Conservation (phyloP, 75 land plant species). For the Sequoia sempervirens region DNA sequence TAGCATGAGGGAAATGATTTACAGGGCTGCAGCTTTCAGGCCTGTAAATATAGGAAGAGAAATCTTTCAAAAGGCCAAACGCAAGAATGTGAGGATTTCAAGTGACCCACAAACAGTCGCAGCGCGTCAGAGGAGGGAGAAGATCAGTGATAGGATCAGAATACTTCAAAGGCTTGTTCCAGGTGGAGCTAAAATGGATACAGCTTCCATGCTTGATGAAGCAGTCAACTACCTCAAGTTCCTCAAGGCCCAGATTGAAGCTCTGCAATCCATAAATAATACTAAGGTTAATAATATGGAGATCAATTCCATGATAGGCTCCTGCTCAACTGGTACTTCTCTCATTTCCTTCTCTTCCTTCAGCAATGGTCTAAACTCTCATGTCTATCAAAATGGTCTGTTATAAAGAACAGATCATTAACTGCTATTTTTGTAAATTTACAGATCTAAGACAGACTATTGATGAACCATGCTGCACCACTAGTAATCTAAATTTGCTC, state of each 20-base stretch:
- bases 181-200: constrained; percentile 50
- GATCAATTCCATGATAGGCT: background rate
- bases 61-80: constrained; percentile 35
- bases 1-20: constrained; percentile 67
- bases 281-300: background rate
- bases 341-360: background rate
- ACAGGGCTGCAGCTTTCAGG: constrained; percentile 60
- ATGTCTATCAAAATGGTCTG: background rate
- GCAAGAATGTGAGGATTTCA: constrained; percentile 53
- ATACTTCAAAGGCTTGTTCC: constrained; percentile 47
- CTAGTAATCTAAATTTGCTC: too few relatives aligned
- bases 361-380: background rate
- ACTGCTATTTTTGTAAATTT: too few relatives aligned
- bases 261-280: constrained; percentile 11
- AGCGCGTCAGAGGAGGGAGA: constrained; percentile 44
- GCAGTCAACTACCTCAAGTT: constrained; percentile 57
- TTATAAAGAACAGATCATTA: background rate
- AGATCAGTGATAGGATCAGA: constrained; percentile 45
- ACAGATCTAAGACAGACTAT: too few relatives aligned
- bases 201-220: constrained; percentile 63
- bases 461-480: too few relatives aligned
- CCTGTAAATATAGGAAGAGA: constrained; percentile 44
- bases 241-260: constrained; percentile 62
- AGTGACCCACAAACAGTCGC: constrained; percentile 54
- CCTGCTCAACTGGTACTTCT: background rate